Percentiles rank a stretch among this genome's conserved stretches.
These are phyloP conservation scores for Pleurotus eryngii DNA, from an alignment of 768 basidiomycete species.

Conservation along the genomic window DNA sequence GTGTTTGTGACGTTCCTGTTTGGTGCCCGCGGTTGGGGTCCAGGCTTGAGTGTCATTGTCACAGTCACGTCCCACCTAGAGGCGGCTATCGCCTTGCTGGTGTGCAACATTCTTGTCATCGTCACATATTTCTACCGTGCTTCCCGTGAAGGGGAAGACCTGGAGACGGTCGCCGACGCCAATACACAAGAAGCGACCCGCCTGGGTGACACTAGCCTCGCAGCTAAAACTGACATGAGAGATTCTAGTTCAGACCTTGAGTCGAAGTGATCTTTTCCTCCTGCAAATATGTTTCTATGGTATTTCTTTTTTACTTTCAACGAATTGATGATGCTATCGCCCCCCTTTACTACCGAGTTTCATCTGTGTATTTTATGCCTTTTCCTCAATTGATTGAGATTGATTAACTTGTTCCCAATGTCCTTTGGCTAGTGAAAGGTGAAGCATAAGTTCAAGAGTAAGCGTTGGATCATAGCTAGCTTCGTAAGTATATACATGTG, in stretches of 20 bases:
- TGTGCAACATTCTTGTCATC: conserved; percentile 9
- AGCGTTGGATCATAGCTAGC: no score
- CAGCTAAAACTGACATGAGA: neutral
- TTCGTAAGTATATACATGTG: no score
- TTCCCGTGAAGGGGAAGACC: conserved; percentile 4
- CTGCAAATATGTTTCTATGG: no score
- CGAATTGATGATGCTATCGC: no score
- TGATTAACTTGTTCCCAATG: no score
- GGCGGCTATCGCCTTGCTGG: conserved; percentile 8
- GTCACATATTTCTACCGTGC: conserved; percentile 4
- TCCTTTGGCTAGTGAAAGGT: no score
- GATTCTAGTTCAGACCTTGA: neutral
- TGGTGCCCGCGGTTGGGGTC: conserved; percentile 4
- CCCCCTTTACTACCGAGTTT: neutral
- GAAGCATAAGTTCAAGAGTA: no score
- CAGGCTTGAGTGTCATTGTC: conserved; percentile 1
- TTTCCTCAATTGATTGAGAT: no score
- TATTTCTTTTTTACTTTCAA: no score
- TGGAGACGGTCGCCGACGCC: conserved; percentile 8
- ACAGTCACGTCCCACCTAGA: conserved; percentile 1
- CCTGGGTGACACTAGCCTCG: neutral
- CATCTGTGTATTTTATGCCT: neutral
- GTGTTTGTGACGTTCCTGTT: neutral
- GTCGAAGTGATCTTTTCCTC: neutral
- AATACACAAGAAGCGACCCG: neutral